phyloP scores from a whole-genome alignment of 2,329 filamentous ascomycete genomes.

The Aspergillus arachidicola region DNA sequence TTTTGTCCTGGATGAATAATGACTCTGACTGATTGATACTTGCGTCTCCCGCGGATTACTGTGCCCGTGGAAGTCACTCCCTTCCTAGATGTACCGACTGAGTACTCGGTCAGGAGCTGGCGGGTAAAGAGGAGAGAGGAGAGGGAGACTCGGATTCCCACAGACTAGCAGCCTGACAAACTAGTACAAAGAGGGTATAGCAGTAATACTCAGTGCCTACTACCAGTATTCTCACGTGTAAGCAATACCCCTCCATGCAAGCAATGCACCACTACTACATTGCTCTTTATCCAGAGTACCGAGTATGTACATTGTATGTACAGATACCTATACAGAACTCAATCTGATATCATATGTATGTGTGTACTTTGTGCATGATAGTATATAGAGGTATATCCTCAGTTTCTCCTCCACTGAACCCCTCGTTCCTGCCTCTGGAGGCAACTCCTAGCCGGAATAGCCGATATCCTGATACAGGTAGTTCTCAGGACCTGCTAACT shows the following conservation, averaged over 20 bases:
- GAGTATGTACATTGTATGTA: neutral
- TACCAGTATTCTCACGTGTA: neutral
- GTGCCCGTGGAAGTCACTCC: neutral
- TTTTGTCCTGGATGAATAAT: slow-evolving; percentile 12
- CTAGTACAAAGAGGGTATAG: neutral
- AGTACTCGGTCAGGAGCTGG: neutral
- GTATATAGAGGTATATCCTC: neutral
- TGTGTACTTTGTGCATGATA: neutral
- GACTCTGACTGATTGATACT: slow-evolving; percentile 1
- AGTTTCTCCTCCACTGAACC: neutral
- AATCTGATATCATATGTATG: neutral
- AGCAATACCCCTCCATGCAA: slow-evolving; percentile 2
- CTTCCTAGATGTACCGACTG: neutral
- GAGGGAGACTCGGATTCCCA: neutral
- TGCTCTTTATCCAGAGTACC: neutral
- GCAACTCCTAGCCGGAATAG: slow-evolving; percentile 2
- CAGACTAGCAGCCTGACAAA: neutral
- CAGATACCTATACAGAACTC: neutral
- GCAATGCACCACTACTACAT: neutral
- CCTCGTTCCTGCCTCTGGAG: neutral
- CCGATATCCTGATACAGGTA: neutral
- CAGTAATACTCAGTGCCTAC: neutral
- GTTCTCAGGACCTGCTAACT: neutral
- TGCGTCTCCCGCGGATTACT: neutral
- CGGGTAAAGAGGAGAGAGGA: neutral